Evolutionary conservation across 2,329 filamentous ascomycete genomes (phyloP).

Genomic region (Claviceps sp.): DNA sequence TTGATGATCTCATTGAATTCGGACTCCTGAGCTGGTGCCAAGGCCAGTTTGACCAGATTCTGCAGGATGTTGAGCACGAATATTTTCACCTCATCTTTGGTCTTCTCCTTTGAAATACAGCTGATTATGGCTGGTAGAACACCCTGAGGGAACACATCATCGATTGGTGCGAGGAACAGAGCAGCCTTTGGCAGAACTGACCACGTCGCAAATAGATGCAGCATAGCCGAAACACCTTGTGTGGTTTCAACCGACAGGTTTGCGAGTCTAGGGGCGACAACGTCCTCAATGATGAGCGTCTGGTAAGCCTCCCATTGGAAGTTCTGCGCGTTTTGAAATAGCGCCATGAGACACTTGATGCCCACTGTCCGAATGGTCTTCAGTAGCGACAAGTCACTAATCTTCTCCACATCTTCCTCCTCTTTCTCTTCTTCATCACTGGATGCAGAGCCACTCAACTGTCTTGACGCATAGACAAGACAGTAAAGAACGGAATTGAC

Average conservation of each 20-base stretch:
- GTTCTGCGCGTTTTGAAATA: slow-evolving; percentile 60
- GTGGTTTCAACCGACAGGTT: slow-evolving; percentile 76
- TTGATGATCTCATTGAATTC: slow-evolving; percentile 45
- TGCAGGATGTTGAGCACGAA: slow-evolving; percentile 67
- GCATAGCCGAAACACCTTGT: slow-evolving; percentile 72
- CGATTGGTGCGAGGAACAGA: slow-evolving; percentile 44
- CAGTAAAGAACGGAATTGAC: slow-evolving; percentile 73
- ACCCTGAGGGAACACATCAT: slow-evolving; percentile 35
- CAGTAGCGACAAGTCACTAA: slow-evolving; percentile 42
- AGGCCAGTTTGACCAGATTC: slow-evolving; percentile 50
- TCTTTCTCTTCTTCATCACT: slow-evolving; percentile 20
- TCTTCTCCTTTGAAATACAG: slow-evolving; percentile 56
- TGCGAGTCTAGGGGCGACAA: slow-evolving; percentile 63
- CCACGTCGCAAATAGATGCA: slow-evolving; percentile 74
- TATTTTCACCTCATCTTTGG: slow-evolving; percentile 75
- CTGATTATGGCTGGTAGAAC: slow-evolving; percentile 61
- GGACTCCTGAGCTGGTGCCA: slow-evolving; percentile 38
- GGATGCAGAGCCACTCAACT: slow-evolving; percentile 30
- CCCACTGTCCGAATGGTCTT: slow-evolving; percentile 56
- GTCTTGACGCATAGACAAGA: slow-evolving; percentile 54
- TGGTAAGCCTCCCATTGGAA: slow-evolving; percentile 65
- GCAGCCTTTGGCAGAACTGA: slow-evolving; percentile 53
- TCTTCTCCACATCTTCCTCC: slow-evolving; percentile 29
- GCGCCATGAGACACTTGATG: slow-evolving; percentile 67
- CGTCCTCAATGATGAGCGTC: slow-evolving; percentile 55